phyloP scores from a whole-genome alignment of 495 filamentous ascomycete species.

The Podospora comata region DNA sequence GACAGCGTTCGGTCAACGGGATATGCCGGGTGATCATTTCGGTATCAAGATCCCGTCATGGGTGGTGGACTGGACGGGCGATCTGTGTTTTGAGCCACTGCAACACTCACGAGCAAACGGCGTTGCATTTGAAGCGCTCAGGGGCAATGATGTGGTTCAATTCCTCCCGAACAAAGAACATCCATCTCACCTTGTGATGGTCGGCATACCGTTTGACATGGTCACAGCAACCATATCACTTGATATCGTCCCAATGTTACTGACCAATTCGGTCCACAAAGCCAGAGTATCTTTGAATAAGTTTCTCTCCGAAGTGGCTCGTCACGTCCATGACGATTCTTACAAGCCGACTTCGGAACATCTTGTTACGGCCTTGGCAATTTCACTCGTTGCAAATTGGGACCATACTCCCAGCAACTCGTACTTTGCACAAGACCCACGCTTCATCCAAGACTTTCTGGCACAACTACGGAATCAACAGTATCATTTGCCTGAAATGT shows the following conservation, averaged over 20 bases:
- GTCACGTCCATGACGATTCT: neutral
- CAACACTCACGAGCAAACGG: neutral
- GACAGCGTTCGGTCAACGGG: neutral
- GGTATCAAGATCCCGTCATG: constrained; percentile 10
- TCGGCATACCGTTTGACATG: neutral
- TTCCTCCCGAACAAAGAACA: neutral
- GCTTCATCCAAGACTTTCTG: neutral
- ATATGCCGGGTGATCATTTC: neutral
- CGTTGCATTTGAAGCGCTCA: neutral
- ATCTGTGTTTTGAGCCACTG: constrained; percentile 7
- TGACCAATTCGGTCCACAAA: neutral
- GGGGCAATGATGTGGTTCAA: neutral
- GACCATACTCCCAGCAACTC: neutral
- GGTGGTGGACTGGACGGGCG: constrained; percentile 16
- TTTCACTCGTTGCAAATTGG: neutral
- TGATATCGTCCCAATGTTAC: neutral
- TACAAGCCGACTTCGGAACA: neutral
- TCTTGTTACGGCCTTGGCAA: neutral
- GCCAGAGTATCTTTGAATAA: neutral
- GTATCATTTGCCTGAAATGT: constrained; percentile 13
- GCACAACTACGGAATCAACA: neutral
- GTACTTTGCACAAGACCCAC: neutral
- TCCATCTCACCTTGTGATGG: neutral
- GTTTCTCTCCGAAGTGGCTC: neutral
- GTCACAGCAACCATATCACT: neutral